Percentiles rank a stretch among this genome's conserved stretches.
These are phyloP conservation scores for Neurospora sp. DNA, from an alignment of 495 filamentous ascomycete genomes.

Conservation along the genomic window DNA sequence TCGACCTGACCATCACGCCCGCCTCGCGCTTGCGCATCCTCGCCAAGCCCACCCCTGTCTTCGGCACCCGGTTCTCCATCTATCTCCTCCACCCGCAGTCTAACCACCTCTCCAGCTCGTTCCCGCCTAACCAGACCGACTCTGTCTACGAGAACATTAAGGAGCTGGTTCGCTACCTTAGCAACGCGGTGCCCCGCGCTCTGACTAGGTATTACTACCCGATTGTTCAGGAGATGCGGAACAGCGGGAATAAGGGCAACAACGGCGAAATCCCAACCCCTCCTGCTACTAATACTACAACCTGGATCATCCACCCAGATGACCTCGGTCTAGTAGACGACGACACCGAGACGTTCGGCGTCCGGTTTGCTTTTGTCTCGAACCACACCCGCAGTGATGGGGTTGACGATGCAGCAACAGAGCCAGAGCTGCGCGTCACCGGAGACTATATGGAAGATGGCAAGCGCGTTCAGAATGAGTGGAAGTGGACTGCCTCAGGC, in stretches of 20 bases:
- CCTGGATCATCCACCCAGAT: constrained; percentile 6
- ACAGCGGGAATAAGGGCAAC: neutral
- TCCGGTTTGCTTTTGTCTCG: constrained; percentile 9
- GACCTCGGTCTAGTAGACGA: constrained; percentile 12
- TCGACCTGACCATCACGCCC: constrained; percentile 32
- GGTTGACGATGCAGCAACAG: neutral
- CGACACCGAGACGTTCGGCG: constrained; percentile 8
- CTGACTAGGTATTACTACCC: constrained; percentile 9
- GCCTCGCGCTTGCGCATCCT: constrained; percentile 23
- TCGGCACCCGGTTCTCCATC: constrained; percentile 23
- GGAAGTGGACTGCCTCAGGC: constrained; percentile 8
- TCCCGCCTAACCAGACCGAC: constrained; percentile 2
- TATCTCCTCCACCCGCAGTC: constrained; percentile 17
- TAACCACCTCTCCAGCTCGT: neutral
- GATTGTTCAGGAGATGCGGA: neutral
- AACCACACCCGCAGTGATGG: neutral
- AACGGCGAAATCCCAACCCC: neutral
- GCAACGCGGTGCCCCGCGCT: constrained; percentile 16
- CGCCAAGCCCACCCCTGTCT: constrained; percentile 15
- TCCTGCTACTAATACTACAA: neutral
- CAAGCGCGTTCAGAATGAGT: constrained; percentile 2
- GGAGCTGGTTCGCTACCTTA: constrained; percentile 14
- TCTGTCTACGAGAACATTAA: constrained; percentile 9
- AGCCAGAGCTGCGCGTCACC: constrained; percentile 4
- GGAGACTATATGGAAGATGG: constrained; percentile 6